A percentile compares a stretch with the other conserved stretches of the same genome.
These are phyloP conservation scores for Glarea lozoyensis DNA, from an alignment of 495 filamentous ascomycete species.

Conservation along the genomic window DNA sequence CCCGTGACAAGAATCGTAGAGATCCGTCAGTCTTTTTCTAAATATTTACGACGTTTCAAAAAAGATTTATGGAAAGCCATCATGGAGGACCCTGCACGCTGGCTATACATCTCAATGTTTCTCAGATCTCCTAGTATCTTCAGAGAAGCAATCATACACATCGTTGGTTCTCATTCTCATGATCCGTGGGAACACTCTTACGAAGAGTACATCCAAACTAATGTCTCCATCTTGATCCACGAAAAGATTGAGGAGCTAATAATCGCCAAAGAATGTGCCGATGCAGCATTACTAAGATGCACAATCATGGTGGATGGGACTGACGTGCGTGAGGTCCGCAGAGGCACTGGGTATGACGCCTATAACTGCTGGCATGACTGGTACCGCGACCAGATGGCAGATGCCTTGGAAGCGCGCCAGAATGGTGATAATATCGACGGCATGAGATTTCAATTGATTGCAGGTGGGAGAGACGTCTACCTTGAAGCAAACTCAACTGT, in stretches of 20 bases:
- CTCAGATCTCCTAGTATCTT: slow-evolving; percentile 10
- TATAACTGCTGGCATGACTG: slow-evolving; percentile 8
- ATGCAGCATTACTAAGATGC: neutral
- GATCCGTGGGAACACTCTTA: neutral
- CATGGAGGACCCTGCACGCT: slow-evolving; percentile 7
- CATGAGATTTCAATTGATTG: slow-evolving; percentile 6
- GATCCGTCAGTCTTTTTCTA: neutral
- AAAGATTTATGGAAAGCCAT: slow-evolving; percentile 10
- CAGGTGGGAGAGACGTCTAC: slow-evolving; percentile 3
- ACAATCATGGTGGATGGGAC: slow-evolving; percentile 3
- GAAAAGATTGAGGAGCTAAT: slow-evolving; percentile 3
- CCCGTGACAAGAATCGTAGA: neutral
- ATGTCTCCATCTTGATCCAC: slow-evolving; percentile 2
- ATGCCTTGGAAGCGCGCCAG: neutral
- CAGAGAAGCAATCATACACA: slow-evolving; percentile 15
- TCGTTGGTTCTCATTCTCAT: slow-evolving; percentile 6
- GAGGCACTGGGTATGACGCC: neutral
- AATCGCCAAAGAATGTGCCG: neutral
- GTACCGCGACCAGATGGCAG: neutral
- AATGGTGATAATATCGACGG: neutral
- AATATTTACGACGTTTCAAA: slow-evolving; percentile 5
- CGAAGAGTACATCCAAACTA: neutral
- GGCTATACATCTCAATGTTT: slow-evolving; percentile 5
- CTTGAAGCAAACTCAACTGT: neutral
- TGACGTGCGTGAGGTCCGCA: neutral